Conservation (phyloP, 2,329 filamentous ascomycete species). For the Acrocalymma vagum region DNA sequence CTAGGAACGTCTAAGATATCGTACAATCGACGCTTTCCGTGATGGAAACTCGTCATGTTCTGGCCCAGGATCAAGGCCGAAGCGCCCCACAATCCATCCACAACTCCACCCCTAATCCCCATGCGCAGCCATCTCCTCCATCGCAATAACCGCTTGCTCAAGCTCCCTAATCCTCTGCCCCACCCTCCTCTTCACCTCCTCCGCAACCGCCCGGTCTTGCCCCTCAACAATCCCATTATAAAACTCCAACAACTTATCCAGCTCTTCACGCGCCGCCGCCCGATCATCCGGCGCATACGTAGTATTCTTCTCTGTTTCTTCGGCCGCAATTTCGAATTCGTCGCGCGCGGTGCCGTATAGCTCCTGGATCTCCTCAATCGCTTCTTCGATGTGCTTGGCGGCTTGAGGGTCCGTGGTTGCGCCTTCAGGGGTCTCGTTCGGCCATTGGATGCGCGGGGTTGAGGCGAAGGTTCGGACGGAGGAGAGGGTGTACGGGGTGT, state of each 20-base stretch:
- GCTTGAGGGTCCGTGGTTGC: slow-evolving; percentile 21
- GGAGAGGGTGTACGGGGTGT: slow-evolving; percentile 36
- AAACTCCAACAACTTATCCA: slow-evolving; percentile 58
- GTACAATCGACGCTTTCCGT: no score
- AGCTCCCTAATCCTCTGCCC: slow-evolving; percentile 62
- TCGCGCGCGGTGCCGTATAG: slow-evolving; percentile 49
- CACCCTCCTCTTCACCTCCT: slow-evolving; percentile 61
- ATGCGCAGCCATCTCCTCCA: slow-evolving; percentile 61
- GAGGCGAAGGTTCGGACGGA: slow-evolving; percentile 42
- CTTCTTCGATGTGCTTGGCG: slow-evolving; percentile 33
- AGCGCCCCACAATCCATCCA: no score
- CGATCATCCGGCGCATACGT: slow-evolving; percentile 65
- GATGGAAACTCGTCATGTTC: no score
- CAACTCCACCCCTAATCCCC: slow-evolving; percentile 59
- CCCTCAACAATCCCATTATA: slow-evolving; percentile 55
- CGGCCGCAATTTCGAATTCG: slow-evolving; percentile 60
- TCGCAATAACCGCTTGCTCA: slow-evolving; percentile 58
- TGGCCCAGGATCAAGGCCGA: no score
- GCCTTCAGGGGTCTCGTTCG: slow-evolving; percentile 9
- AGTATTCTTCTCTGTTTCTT: slow-evolving; percentile 62
- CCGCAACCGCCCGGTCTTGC: slow-evolving; percentile 51
- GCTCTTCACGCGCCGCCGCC: slow-evolving; percentile 61
- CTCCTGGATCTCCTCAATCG: slow-evolving; percentile 46
- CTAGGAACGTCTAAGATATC: no score
- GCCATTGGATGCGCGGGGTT: slow-evolving; percentile 9